Evolutionary conservation across 1,284 basidiomycete species (phyloP).

Genomic region (Pholiota adiposa): DNA sequence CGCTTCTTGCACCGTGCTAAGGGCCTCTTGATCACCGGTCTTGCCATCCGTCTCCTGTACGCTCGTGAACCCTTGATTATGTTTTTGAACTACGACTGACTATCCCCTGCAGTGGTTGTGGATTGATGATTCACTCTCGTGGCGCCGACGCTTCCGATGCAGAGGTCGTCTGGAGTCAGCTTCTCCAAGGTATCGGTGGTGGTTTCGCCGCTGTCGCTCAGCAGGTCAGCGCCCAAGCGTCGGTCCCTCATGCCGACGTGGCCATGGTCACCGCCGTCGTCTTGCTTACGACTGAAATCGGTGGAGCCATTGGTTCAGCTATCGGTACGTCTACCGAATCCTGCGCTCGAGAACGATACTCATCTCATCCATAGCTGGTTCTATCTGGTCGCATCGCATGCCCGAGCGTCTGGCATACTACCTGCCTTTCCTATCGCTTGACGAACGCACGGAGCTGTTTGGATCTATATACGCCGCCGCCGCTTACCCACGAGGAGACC

Average conservation of each 20-base stretch:
- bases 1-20: constrained; percentile 60
- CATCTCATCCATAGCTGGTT: constrained; percentile 42
- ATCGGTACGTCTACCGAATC: constrained; percentile 43
- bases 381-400: constrained; percentile 65
- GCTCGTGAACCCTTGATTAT: too few relatives aligned
- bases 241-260: constrained; percentile 77
- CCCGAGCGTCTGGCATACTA: constrained; percentile 58
- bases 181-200: constrained; percentile 80
- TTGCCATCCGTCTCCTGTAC: constrained; percentile 64
- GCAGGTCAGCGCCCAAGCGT: constrained; percentile 81
- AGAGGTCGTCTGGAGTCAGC: constrained; percentile 71
- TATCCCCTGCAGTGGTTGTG: constrained; percentile 54
- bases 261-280: constrained; percentile 85
- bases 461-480: constrained; percentile 55
- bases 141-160: constrained; percentile 62
- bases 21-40: constrained; percentile 67
- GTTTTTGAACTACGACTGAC: not conserved
- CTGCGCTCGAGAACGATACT: not conserved
- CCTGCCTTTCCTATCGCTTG: constrained; percentile 48
- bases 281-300: constrained; percentile 80
- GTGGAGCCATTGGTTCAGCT: constrained; percentile 73
- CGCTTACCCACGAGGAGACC: constrained; percentile 50
- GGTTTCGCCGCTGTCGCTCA: constrained; percentile 74
- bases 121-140: constrained; percentile 75
- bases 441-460: constrained; percentile 45